Percentiles rank a stretch among this genome's conserved stretches.
Conservation (phyloP, 2,329 filamentous ascomycete species). For the Diaporthe destruens region DNA sequence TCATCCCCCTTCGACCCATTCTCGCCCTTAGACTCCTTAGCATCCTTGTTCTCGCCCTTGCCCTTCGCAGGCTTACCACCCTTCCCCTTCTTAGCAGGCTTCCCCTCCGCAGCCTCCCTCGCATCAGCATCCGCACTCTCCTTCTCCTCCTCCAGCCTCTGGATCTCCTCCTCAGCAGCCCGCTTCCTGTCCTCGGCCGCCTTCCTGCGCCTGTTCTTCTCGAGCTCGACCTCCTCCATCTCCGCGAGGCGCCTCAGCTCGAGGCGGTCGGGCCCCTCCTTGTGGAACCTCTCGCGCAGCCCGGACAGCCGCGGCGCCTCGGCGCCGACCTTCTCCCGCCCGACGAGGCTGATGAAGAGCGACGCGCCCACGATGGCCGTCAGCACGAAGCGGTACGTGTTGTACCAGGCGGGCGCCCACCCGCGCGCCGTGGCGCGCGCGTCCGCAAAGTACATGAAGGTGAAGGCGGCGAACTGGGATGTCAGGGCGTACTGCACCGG, state of each 20-base stretch:
- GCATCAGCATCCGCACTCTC: constrained; percentile 45
- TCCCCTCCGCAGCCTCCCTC: constrained; percentile 41
- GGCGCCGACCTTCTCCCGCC: constrained; percentile 79
- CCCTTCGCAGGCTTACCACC: constrained; percentile 42
- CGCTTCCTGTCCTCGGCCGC: constrained; percentile 54
- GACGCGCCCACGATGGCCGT: constrained; percentile 89
- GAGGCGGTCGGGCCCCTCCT: constrained; percentile 50
- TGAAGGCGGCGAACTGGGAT: constrained; percentile 87
- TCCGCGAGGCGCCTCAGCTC: constrained; percentile 60
- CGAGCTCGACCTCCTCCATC: constrained; percentile 58
- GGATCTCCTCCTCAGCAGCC: constrained; percentile 46
- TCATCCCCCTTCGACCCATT: constrained; percentile 15
- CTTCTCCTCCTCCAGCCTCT: constrained; percentile 52
- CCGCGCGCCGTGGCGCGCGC: constrained; percentile 78
- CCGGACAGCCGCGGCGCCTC: constrained; percentile 52
- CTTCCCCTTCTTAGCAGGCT: constrained; percentile 33
- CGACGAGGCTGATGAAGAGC: constrained; percentile 85
- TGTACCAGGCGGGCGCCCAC: constrained; percentile 89
- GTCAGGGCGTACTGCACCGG: constrained; percentile 88
- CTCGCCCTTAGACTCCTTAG: constrained; percentile 3
- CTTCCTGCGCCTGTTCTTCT: constrained; percentile 54
- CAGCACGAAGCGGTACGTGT: constrained; percentile 89
- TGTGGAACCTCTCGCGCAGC: constrained; percentile 55
- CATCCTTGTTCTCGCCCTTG: constrained; percentile 32
- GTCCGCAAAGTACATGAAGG: constrained; percentile 87